Percentiles rank a stretch among this genome's conserved stretches.
Evolutionary conservation across 805 yeast genomes (phyloP).

Genomic region (Pichia scutulata): DNA sequence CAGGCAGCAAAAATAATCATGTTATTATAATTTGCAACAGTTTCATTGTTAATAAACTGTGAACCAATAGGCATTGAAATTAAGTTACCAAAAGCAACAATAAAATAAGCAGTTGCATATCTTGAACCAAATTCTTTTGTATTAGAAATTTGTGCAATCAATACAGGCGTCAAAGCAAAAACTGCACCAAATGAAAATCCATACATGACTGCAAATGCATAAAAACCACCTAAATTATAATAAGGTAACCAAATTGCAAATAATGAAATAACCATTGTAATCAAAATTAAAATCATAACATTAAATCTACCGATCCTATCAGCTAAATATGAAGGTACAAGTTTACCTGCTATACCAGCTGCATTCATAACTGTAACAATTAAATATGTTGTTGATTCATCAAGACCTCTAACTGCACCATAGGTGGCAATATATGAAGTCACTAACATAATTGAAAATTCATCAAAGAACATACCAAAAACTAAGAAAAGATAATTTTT

Average conservation of each 20-base stretch:
- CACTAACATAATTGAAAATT: constrained; percentile 39
- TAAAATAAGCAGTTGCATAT: constrained; percentile 59
- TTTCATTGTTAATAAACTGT: no score
- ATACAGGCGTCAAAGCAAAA: constrained; percentile 54
- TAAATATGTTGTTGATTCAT: constrained; percentile 36
- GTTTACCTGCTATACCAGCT: constrained; percentile 34
- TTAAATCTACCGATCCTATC: constrained; percentile 45
- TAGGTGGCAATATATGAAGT: constrained; percentile 49
- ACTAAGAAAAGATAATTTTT: constrained; percentile 35
- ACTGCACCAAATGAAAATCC: constrained; percentile 55
- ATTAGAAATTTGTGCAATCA: constrained; percentile 50
- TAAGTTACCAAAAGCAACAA: constrained; percentile 39
- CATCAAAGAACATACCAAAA: constrained; percentile 37
- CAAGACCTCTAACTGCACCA: constrained; percentile 39
- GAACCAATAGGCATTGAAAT: no score
- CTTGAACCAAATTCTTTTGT: constrained; percentile 58
- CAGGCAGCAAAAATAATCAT: no score
- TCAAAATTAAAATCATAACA: constrained; percentile 37
- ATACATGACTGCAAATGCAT: constrained; percentile 38
- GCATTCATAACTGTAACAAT: constrained; percentile 42
- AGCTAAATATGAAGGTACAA: constrained; percentile 25
- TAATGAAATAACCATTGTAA: constrained; percentile 39
- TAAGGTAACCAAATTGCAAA: constrained; percentile 59
- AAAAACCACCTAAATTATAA: constrained; percentile 32
- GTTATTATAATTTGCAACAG: constrained; percentile 2